Percentiles rank a stretch among this genome's conserved stretches.
Conservation (phyloP, 2,329 filamentous ascomycete genomes). For the Nemania sp. region DNA sequence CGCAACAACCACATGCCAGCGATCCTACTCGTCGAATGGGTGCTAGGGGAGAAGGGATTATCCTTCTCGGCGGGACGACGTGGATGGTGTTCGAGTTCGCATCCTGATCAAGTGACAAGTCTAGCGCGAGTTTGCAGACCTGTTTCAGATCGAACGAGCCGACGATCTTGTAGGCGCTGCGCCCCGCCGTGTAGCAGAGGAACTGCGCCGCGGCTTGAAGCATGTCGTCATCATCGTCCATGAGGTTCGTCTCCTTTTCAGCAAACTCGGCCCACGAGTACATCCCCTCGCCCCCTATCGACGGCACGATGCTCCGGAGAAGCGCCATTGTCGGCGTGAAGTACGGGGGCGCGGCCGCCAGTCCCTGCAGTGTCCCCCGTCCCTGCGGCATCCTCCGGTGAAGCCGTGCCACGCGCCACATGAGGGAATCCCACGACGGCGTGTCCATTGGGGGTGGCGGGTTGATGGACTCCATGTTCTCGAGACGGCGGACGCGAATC, state of each 20-base stretch:
- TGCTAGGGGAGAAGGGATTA: no score
- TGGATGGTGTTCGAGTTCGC: neutral
- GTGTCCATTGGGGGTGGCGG: constrained; percentile 34
- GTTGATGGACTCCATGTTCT: constrained; percentile 19
- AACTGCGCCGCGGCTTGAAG: constrained; percentile 27
- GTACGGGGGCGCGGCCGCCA: constrained; percentile 13
- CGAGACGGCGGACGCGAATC: constrained; percentile 30
- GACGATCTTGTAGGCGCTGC: constrained; percentile 18
- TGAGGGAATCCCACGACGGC: constrained; percentile 35
- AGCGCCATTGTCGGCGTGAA: constrained; percentile 21
- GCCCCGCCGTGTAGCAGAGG: constrained; percentile 31
- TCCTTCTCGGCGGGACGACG: neutral
- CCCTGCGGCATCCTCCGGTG: constrained; percentile 22
- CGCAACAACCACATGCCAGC: constrained; percentile 22
- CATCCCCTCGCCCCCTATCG: neutral
- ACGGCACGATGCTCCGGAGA: constrained; percentile 20
- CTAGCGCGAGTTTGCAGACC: constrained; percentile 23
- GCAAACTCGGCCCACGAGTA: neutral
- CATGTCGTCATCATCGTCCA: constrained; percentile 2
- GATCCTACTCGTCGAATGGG: neutral
- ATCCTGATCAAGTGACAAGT: constrained; percentile 20
- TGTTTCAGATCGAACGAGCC: constrained; percentile 25
- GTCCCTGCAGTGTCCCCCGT: neutral
- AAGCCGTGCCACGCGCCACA: constrained; percentile 32
- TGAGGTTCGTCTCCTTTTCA: constrained; percentile 15